Evolutionary conservation across 129 eudicot species (phyloP).

Genomic region (Flaveria linearis): DNA sequence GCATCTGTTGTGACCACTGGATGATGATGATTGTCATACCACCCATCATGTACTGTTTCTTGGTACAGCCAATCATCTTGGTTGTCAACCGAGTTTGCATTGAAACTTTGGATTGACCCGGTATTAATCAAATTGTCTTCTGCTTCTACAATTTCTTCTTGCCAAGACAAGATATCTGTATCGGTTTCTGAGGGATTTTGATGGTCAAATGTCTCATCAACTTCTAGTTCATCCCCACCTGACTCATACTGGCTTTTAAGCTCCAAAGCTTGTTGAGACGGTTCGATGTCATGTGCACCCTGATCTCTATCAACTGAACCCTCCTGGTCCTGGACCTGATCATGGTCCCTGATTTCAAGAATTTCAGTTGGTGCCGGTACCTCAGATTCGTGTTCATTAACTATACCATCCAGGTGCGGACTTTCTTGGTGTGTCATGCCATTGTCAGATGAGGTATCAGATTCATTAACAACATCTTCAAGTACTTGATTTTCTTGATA

Average conservation of each 20-base stretch:
- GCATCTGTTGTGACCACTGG: constrained; percentile 41
- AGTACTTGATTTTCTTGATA: constrained; percentile 34
- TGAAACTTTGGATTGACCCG: background rate
- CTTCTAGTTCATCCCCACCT: constrained; percentile 30
- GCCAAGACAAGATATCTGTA: constrained; percentile 31
- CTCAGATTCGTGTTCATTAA: constrained; percentile 11
- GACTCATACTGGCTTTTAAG: constrained; percentile 27
- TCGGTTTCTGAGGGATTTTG: constrained; percentile 30
- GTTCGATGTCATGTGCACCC: constrained; percentile 17
- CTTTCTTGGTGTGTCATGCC: constrained; percentile 25
- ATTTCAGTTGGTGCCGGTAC: constrained; percentile 6
- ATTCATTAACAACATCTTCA: constrained; percentile 29
- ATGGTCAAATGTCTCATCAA: constrained; percentile 30
- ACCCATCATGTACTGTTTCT: constrained; percentile 37
- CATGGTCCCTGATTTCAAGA: constrained; percentile 12
- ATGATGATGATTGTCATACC: constrained; percentile 42
- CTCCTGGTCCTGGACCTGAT: background rate
- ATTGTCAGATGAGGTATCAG: constrained; percentile 7
- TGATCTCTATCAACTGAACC: background rate
- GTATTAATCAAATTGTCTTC: constrained; percentile 33
- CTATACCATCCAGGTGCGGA: constrained; percentile 31
- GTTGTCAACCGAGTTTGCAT: constrained; percentile 40
- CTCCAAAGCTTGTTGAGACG: constrained; percentile 22
- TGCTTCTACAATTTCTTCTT: constrained; percentile 31
- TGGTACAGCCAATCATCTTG: constrained; percentile 38